Base-by-base conservation (phyloP, 1,284 basidiomycete species). In the Prillingera fragicola region DNA sequence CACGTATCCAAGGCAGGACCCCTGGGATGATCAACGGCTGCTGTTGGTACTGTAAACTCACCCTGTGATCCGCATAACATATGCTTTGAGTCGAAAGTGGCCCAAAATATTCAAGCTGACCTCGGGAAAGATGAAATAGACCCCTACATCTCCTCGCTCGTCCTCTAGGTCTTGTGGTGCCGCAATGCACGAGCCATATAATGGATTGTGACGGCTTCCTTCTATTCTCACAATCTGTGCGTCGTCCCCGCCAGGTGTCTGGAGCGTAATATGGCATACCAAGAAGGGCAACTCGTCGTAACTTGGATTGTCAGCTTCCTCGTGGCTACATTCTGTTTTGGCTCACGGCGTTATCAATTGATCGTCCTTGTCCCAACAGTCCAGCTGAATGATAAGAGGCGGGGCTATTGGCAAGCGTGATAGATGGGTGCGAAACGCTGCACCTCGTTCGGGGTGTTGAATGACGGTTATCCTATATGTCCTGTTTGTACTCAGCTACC, bases 91-190 rank as follows among this genome's bases (percentile, higher is more conserved):
- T 55, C 81, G 78, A 70, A 84, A 94, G 13, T 76, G 77, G 13
- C 89, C 89, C 23, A 78, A 74, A 72, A 78, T 79, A 12, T 85
- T 78, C 43, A 94, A 80, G 62, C 85, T 87, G 55, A 88, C 84
- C 66, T 94, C 90, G 8, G 89, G 83, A 62, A 92, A 94, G 39
- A 90, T 73, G 62, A 94, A 91, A 68, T 85, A 91, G 26, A 86
- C 74, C 8, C 86, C 85, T 54, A 77, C 74, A 27, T 82, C 80
- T 32, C 86, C 86, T 63, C 85, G 80, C 31, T 82, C 75, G 62
- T 90, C 84, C 51, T 83, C 78, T 60, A 89, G 74, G 41, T 83
- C 78, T 33, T 87, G 80, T 2, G 86, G 79, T 1, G 83, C 83
- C 12, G 88, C 82, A 22, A 91, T 86, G 21, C 90, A 73, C 47